phyloP scores from a whole-genome alignment of 1,284 basidiomycete species.

The Ceratobasidium sp. region DNA sequence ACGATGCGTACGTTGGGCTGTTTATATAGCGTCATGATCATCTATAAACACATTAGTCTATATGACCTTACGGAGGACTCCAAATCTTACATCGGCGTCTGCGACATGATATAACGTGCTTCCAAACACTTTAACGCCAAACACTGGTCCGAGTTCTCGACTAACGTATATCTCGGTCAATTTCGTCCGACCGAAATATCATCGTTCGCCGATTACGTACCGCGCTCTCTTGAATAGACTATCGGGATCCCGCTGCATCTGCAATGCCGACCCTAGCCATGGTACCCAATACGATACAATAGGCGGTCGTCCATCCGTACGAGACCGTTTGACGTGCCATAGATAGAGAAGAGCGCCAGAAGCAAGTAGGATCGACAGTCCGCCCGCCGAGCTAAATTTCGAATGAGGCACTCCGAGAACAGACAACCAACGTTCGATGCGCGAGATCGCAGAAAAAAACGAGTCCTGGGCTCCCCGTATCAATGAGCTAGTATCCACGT shows the following conservation, averaged over 20 bases:
- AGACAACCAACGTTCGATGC: slow-evolving; percentile 14
- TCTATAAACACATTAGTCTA: slow-evolving; percentile 3
- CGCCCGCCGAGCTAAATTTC: neutral
- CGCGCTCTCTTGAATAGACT: slow-evolving; percentile 28
- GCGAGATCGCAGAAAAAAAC: neutral
- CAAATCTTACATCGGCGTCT: slow-evolving; percentile 28
- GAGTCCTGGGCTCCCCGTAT: slow-evolving; percentile 11
- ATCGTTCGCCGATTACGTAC: slow-evolving; percentile 14
- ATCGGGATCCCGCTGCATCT: slow-evolving; percentile 45
- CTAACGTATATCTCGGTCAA: slow-evolving; percentile 21
- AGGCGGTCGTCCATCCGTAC: slow-evolving; percentile 28
- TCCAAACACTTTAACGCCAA: slow-evolving; percentile 34
- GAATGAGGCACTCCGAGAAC: neutral
- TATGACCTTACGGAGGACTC: neutral
- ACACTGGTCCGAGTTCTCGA: slow-evolving; percentile 35
- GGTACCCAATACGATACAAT: slow-evolving; percentile 43
- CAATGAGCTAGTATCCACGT: neutral
- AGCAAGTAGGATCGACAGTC: slow-evolving; percentile 25
- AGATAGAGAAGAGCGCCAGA: slow-evolving; percentile 33
- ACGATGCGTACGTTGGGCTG: slow-evolving; percentile 15
- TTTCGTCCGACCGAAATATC: too few relatives aligned
- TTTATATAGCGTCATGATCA: slow-evolving; percentile 28
- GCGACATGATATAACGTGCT: slow-evolving; percentile 16
- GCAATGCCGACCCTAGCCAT: slow-evolving; percentile 47
- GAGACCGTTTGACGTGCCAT: neutral